Evolutionary conservation across 495 filamentous ascomycete species (phyloP).

Genomic region (Venustampulla echinocandica): DNA sequence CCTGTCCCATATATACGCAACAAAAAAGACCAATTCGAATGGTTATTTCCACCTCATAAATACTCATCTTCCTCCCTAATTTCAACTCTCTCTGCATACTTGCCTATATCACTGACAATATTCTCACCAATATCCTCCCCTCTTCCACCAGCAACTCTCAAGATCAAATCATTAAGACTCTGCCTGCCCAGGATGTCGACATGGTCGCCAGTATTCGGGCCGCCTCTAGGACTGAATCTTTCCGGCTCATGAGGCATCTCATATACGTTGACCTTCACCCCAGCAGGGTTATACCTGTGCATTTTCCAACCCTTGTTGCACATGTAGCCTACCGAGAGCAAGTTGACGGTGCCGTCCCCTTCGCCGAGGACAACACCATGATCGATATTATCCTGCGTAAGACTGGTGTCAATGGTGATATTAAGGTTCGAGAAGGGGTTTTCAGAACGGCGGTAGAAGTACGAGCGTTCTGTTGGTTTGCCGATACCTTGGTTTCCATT

Average conservation of each 20-base stretch:
- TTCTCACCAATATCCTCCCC: slow-evolving; percentile 72
- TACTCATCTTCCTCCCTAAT: slow-evolving; percentile 18
- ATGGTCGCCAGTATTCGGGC: slow-evolving; percentile 93
- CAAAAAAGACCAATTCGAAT: too few species aligned
- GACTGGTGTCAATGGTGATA: slow-evolving; percentile 79
- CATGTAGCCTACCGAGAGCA: slow-evolving; percentile 90
- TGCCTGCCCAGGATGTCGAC: slow-evolving; percentile 90
- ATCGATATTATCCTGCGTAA: slow-evolving; percentile 58
- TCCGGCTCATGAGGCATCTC: slow-evolving; percentile 98
- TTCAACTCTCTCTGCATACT: slow-evolving; percentile 18
- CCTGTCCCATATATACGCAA: too few species aligned
- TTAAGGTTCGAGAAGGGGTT: slow-evolving; percentile 61
- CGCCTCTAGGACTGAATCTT: slow-evolving; percentile 80
- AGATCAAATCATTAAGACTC: slow-evolving; percentile 82
- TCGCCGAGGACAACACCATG: slow-evolving; percentile 89
- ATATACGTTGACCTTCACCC: slow-evolving; percentile 68
- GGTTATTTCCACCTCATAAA: too few species aligned
- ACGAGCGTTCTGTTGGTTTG: slow-evolving; percentile 83
- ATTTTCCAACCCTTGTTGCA: slow-evolving; percentile 91
- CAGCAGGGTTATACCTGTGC: slow-evolving; percentile 85
- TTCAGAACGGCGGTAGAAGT: slow-evolving; percentile 75
- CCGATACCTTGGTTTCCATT: slow-evolving; percentile 45
- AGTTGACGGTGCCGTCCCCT: slow-evolving; percentile 88
- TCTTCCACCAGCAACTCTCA: slow-evolving; percentile 80
- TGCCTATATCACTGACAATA: slow-evolving; percentile 63